A percentile compares a stretch with the other conserved stretches of the same genome.
phyloP scores from a whole-genome alignment of 257 asterid genomes.

The Rauvolfia tetraphylla region DNA sequence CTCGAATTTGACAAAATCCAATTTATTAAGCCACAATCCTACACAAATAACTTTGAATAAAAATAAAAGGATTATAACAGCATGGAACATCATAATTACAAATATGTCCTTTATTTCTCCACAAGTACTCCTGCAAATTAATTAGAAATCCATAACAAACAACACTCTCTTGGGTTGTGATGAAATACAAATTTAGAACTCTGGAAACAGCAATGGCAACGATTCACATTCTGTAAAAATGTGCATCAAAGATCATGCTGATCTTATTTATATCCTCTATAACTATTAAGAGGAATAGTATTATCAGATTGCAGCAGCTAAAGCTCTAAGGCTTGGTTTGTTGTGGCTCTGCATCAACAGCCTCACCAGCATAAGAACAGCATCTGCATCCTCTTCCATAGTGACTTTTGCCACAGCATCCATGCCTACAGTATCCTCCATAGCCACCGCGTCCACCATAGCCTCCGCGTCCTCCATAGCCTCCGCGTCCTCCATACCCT shows the following conservation, averaged over 20 bases:
- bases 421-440: background rate
- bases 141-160: no score
- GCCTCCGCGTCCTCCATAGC: slow-evolving; percentile 8
- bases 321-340: slow-evolving; percentile 16
- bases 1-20: no score
- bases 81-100: no score
- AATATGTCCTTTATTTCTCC: no score
- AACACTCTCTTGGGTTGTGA: no score
- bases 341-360: slow-evolving; percentile 15
- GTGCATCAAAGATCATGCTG: background rate
- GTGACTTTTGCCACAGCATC: slow-evolving; percentile 14
- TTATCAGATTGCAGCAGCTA: background rate
- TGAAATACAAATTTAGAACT: no score
- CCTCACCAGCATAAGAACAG: slow-evolving; percentile 21
- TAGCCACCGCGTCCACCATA: background rate
- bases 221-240: background rate
- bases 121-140: no score
- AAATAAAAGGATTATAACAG: no score
- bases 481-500: background rate
- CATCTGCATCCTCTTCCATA: slow-evolving; percentile 19
- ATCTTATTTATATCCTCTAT: background rate
- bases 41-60: no score
- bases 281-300: no score
- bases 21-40: no score
- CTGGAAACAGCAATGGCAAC: background rate